Evolutionary conservation across 164 flowering plant genomes (phyloP), one percentile per base, ranked within the genome.

Genomic region (Chimonanthus salicifolius): DNA sequence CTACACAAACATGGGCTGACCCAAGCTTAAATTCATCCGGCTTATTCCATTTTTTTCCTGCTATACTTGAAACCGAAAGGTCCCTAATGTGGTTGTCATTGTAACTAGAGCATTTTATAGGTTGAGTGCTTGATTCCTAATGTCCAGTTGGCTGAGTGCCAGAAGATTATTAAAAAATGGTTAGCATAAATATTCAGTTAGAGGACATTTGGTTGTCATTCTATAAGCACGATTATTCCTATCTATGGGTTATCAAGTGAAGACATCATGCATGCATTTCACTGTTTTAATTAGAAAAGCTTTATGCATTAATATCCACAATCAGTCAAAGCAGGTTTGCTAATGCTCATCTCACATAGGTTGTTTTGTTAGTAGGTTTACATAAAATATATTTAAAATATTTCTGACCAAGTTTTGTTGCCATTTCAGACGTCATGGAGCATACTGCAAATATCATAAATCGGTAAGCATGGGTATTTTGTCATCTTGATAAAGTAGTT

Each of bases 371-470:
- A 6, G 66, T 47, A 18, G 4, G 18, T 15, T 11, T 68, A 18
- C 16, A 16, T 51, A 9, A 33, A 33, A 33, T 33, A 33, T 47
- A 54, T 70, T 16, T 54, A 20, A 49, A 60, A n/a, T 54, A 43
- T 58, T 58, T 45, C 71, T 75, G 68, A 68, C 73, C 44, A 64
- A 69, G 47, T 66, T 50, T n/a, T 49, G 71, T 20, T 78, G 46
- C 75, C 48, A 33, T 80, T 84, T 76, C 96, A 95, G 99, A 64
- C 89, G 89, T 9, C 79, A 58, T 50, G 94, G 98, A 58, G 62
- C 75, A 74, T 91, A 86, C 67, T 94, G 99, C 82, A 85, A 73
- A 63, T 88, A 68, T 80, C 97, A 92, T 78, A 87, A 74, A 78
- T 84, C 82, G 44, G 99, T 92, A 85, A 79, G 88, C 68, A 70